A percentile compares a stretch with the other conserved stretches of the same genome.
These are phyloP conservation scores for Hermanozyma aechmeae DNA, from an alignment of 805 yeast genomes.

Conservation along the genomic window DNA sequence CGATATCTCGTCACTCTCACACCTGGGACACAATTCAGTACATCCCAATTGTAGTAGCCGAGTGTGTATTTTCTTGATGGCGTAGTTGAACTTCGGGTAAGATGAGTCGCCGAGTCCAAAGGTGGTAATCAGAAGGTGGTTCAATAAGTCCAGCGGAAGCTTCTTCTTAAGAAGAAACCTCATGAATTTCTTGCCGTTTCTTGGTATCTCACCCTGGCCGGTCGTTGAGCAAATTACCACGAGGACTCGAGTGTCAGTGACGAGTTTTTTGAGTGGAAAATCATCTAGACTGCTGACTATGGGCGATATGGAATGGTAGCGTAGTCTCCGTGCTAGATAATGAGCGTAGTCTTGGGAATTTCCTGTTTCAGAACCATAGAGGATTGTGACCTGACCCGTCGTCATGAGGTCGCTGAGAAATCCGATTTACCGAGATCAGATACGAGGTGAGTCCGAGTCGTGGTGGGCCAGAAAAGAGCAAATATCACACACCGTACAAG, in stretches of 20 bases:
- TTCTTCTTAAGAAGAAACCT: slow-evolving; percentile 57
- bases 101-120: slow-evolving; percentile 94
- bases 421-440: too few species aligned
- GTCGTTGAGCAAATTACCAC: slow-evolving; percentile 76
- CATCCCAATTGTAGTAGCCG: slow-evolving; percentile 81
- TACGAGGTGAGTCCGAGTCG: too few species aligned
- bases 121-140: slow-evolving; percentile 54
- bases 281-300: slow-evolving; percentile 48
- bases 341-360: slow-evolving; percentile 81
- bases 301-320: slow-evolving; percentile 43
- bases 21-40: slow-evolving; percentile 54
- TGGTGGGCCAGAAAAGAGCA: too few species aligned
- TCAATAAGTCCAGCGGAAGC: slow-evolving; percentile 49
- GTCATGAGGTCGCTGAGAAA: too few species aligned
- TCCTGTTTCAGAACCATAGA: slow-evolving; percentile 92
- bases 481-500: too few species aligned
- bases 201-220: slow-evolving; percentile 91
- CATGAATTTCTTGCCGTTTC: slow-evolving; percentile 71
- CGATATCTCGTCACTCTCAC: slow-evolving; percentile 85
- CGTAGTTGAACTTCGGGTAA: slow-evolving; percentile 81
- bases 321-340: slow-evolving; percentile 45
- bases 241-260: slow-evolving; percentile 36
- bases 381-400: slow-evolving; percentile 50
- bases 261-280: slow-evolving; percentile 44
- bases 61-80: slow-evolving; percentile 73